A percentile compares a stretch with the other conserved stretches of the same genome.
Conservation (phyloP, 2,329 filamentous ascomycete species). For the Zopfia rhizophila region DNA sequence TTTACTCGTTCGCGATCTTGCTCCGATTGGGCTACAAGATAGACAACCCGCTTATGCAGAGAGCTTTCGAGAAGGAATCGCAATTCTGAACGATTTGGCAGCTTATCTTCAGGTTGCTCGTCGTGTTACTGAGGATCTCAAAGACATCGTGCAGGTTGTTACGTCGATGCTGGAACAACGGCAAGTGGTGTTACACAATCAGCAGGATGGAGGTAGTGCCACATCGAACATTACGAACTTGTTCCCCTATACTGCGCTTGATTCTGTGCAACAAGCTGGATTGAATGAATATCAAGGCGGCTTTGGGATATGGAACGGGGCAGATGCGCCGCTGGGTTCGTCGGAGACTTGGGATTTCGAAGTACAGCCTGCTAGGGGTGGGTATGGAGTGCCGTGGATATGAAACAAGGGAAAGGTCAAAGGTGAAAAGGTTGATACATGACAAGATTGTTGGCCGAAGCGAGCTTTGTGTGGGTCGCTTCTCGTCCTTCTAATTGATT, state of each 20-base stretch:
- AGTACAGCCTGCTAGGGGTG: conserved; percentile 1
- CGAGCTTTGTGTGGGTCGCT: no score
- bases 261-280: conserved; percentile 26
- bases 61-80: conserved; percentile 23
- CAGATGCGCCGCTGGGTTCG: background rate
- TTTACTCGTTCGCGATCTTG: conserved; percentile 28
- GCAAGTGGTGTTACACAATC: conserved; percentile 12
- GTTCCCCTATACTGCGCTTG: conserved; percentile 37
- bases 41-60: conserved; percentile 14
- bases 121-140: conserved; percentile 35
- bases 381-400: conserved; percentile 26
- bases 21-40: conserved; percentile 14
- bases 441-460: no score
- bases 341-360: conserved; percentile 21
- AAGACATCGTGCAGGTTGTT: conserved; percentile 22
- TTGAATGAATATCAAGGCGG: conserved; percentile 3
- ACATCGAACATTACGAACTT: conserved; percentile 28
- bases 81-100: conserved; percentile 28
- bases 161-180: conserved; percentile 4
- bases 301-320: background rate
- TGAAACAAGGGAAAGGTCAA: conserved; percentile 17
- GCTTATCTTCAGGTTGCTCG: conserved; percentile 26
- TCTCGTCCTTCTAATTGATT: no score
- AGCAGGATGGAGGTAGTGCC: no score
- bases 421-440: no score